Evolutionary conservation across 1,139 yeast species (phyloP), one percentile per base, ranked within the genome.

Genomic region (Candida glucosophila): DNA sequence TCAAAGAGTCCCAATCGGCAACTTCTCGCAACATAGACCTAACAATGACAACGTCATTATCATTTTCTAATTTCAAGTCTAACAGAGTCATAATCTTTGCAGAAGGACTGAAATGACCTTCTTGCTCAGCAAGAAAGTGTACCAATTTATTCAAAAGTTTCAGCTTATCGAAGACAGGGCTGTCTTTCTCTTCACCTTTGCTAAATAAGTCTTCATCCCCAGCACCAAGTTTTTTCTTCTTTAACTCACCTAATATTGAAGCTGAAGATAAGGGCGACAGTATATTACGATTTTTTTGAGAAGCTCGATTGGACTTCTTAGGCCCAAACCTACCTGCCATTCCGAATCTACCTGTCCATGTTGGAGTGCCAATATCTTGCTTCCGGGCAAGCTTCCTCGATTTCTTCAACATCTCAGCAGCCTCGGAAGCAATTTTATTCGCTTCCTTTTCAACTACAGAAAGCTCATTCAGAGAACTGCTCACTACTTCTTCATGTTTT

Each of bases 301-400:
- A 16, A 19, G 32, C n/a, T 15, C 39, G 25, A 36, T 40, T 12
- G n/a, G 18, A 16, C 17, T 33, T 31, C 27, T 47, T 53, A 4
- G 43, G 41, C 21, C 63, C 40, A 49, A 53, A 50, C 50, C 65
- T 30, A 2, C 95, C 95, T 0, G 95, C 95, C 13, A 60, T 51
- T 0, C 98, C 98, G 58, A 79, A 85, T 39, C 72, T 72, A 0
- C 98, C 98, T 0, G 98, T 90, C 94, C 96, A 90, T 0, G 98
- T 90, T 0, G 96, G 97, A 0, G 81, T 77, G 4, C 95, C 95
- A 15, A 86, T 62, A 17, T 69, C 71, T 14, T 74, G 73, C 33
- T 63, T 67, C 27, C 83, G 64, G 0, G 95, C 73, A 15, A 60
- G 55, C 30, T 59, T 68, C 25, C 95, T 55, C 0, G 95, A 83